Evolutionary conservation across 129 eudicot genomes (phyloP), one percentile per base, ranked within the genome.

Genomic region (Centaurea solstitialis): DNA sequence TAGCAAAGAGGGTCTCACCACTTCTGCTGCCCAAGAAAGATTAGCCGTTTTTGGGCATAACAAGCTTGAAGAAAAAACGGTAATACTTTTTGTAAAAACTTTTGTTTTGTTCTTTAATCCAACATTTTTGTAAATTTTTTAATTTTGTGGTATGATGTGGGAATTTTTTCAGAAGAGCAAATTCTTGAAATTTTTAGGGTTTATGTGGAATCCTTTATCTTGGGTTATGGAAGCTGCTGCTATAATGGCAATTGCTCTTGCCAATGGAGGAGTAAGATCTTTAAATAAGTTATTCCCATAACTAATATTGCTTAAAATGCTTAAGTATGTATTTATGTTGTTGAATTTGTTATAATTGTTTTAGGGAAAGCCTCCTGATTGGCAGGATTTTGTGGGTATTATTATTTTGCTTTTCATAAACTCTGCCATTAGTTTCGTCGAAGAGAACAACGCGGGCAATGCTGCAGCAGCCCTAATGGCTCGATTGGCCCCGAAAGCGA

Each of bases 31-130:
- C 82, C 86, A 89, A 68, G 92, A 92, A 17, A 92, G 97, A 82
- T 75, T 92, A 69, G 80, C 82, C 75, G 86, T 92, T 82, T 92
- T 89, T 84, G 97, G 97, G n/a, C 76, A 90, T 85, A 92, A 92
- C 77, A 92, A 92, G 85, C 94, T 92, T 67, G 94, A 92, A 80
- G 97, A 92, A 87, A 92, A 92, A 78, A 81, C 81, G 94, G 97
- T 89, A 13, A 8, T 8, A 3, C 0, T 7, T 24, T 73, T 18
- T 73, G 18, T n/a, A n/a, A n/a, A 23, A 13, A 23, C 13, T 15
- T 67, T 6, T 67, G 12, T 39, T 24, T 26, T 24, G n/a, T 72
- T 41, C 13, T 47, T 75, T 1, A 28, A 21, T 68, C 38, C 18
- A 33, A 18, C 10, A 6, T 23, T 69, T 76, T 24, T 3, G 40